phyloP scores from a whole-genome alignment of 2,329 filamentous ascomycete species.

The Calonectria naviculata region DNA sequence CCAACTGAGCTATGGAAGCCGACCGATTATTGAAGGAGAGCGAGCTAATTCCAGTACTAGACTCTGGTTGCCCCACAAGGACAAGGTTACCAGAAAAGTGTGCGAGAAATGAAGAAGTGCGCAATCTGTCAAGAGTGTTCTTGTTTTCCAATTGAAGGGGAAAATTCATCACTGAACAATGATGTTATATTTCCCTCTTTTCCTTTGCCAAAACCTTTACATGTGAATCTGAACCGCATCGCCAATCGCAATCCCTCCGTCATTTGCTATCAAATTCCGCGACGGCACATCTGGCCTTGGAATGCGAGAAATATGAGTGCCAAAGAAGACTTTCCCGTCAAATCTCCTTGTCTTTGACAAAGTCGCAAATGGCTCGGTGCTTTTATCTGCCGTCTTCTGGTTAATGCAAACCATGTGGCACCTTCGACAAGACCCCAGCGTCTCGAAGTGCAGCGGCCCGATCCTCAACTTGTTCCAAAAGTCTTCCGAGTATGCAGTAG shows the following conservation, averaged over 20 bases:
- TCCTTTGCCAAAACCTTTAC: too few relatives aligned
- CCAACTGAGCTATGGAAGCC: constrained; percentile 9
- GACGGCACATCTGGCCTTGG: constrained; percentile 54
- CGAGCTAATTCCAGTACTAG: not conserved
- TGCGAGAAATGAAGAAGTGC: too few relatives aligned
- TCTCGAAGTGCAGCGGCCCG: constrained; percentile 71
- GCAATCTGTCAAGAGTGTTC: too few relatives aligned
- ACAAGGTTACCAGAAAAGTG: not conserved
- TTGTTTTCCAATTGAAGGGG: not conserved
- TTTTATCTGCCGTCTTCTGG: constrained; percentile 80
- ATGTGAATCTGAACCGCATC: constrained; percentile 43
- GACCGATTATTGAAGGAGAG: not conserved
- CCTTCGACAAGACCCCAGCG: constrained; percentile 85
- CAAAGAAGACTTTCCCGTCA: constrained; percentile 89
- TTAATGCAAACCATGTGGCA: constrained; percentile 98
- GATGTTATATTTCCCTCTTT: too few relatives aligned
- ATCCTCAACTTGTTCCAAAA: constrained; percentile 78
- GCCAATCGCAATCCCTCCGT: constrained; percentile 57
- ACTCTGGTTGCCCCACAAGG: not conserved
- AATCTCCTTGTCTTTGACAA: constrained; percentile 87
- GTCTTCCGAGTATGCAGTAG: constrained; percentile 81
- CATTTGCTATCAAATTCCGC: constrained; percentile 18
- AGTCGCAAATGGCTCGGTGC: constrained; percentile 88
- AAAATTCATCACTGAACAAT: not conserved
- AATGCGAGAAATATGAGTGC: constrained; percentile 71